Base-by-base conservation (phyloP, 2,329 filamentous ascomycete species). In the Apiospora saccharicola region DNA sequence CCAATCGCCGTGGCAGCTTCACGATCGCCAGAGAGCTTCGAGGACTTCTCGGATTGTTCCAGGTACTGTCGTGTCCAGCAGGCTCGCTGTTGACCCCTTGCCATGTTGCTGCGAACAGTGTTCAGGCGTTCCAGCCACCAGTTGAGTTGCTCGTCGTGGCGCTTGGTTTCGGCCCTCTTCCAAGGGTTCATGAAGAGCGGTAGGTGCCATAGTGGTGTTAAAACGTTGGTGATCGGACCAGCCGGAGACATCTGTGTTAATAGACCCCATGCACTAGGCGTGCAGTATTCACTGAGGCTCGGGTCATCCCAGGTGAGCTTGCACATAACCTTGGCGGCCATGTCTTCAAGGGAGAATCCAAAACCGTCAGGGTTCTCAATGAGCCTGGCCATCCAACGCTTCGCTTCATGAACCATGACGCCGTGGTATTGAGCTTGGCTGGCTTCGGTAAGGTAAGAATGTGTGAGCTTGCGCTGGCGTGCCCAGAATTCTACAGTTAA, bases 211-310 rank as follows among this genome's bases (percentile, higher is more conserved):
- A 90, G 81, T 5, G 86, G 87, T 4, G 87, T 88, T 53, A 89
- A 70, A 4, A 89, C 83, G 73, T 89, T 89, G n/a, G 87, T 89
- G 74, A 90, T 86, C 1, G 87, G 87, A 0, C 87, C 87, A 37
- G 87, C 87, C 0, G 87, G 87, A 1, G 87, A 89, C 87, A 90
- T 89, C 71, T 89, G 87, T 5, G 83, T 88, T 22, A 89, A 80
- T 0, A 89, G 81, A n/a, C 87, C 87, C 87, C 86, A 89, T 1
- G 87, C 87, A 73, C 84, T 86, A 68, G 84, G 83, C 13, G 83
- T 87, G 73, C 85, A 85, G 74, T 85, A 83, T 70, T 83, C 80
- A 77, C 86, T 88, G 51, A 87, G 76, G 57, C 79, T 80, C 8
- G 84, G 82, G 70, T 89, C 85, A 72, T 88, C 87, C 87, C 87